Percentiles rank a stretch among this genome's conserved stretches.
Conservation (phyloP, 1,284 basidiomycete genomes). For the Ustilago shanxiensis region DNA sequence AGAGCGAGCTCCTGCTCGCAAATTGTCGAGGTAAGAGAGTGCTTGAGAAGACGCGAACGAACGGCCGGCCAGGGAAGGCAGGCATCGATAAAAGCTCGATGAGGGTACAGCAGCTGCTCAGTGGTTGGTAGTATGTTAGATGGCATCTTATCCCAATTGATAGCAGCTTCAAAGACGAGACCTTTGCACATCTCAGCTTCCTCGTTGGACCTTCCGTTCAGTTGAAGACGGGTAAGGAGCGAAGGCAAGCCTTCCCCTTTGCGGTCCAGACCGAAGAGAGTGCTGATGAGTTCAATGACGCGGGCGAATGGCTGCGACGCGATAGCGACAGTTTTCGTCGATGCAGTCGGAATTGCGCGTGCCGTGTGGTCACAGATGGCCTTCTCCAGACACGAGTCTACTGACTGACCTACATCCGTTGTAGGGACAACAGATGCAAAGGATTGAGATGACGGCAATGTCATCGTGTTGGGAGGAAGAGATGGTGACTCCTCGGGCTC, state of each 20-base stretch:
- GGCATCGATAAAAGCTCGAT: conserved; percentile 47
- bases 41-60: conserved; percentile 47
- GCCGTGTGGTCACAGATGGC: conserved; percentile 10
- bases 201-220: not conserved
- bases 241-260: conserved; percentile 4
- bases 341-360: not conserved
- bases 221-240: conserved; percentile 32
- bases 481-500: not conserved
- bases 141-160: conserved; percentile 32
- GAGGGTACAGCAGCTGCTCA: conserved; percentile 43
- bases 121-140: conserved; percentile 41
- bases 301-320: conserved; percentile 25
- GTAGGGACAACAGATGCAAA: not conserved
- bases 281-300: conserved; percentile 19
- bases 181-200: conserved; percentile 20
- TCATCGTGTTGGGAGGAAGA: not conserved
- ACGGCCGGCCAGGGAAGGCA: conserved; percentile 51
- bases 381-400: conserved; percentile 9
- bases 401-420: conserved; percentile 2
- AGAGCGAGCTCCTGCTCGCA: conserved; percentile 50
- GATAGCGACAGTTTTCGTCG: conserved; percentile 12
- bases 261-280: conserved; percentile 12
- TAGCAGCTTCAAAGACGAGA: conserved; percentile 35
- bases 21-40: conserved; percentile 23
- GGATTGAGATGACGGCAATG: not conserved